These are phyloP conservation scores for Candida piceae DNA, from an alignment of 805 yeast species.

Conservation along the genomic window DNA sequence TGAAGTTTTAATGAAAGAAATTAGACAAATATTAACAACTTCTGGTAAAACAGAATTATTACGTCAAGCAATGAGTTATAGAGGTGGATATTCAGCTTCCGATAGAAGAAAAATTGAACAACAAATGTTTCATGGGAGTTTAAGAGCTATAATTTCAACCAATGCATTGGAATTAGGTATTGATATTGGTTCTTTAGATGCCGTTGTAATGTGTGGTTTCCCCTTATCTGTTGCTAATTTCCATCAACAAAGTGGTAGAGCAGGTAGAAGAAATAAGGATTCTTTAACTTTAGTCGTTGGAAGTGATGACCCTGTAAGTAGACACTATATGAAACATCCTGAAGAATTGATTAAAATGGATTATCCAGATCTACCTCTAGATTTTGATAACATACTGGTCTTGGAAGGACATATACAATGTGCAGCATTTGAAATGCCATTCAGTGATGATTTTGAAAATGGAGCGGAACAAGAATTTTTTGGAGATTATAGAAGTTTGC, in stretches of 20 bases:
- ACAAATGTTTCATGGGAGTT: conserved; percentile 83
- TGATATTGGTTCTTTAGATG: conserved; percentile 89
- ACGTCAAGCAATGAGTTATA: conserved; percentile 79
- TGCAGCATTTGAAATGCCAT: conserved; percentile 84
- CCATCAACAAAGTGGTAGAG: conserved; percentile 96
- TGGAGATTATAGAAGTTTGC: conserved; percentile 29
- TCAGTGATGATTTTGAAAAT: conserved; percentile 35
- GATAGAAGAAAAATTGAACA: conserved; percentile 86
- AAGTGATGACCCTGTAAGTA: conserved; percentile 80
- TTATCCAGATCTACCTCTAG: conserved; percentile 55
- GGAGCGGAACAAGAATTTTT: conserved; percentile 54
- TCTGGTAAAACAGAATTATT: conserved; percentile 40
- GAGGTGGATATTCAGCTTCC: conserved; percentile 89
- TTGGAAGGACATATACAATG: conserved; percentile 86
- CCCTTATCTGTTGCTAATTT: conserved; percentile 83
- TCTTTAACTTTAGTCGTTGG: conserved; percentile 83
- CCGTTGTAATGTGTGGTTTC: conserved; percentile 88
- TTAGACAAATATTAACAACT: conserved; percentile 48
- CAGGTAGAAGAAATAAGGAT: conserved; percentile 84
- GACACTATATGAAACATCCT: conserved; percentile 71
- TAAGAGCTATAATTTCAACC: conserved; percentile 87
- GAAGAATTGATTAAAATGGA: conserved; percentile 48
- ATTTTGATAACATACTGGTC: conserved; percentile 55
- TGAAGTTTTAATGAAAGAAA: conserved; percentile 82
- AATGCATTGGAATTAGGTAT: conserved; percentile 95